Base-by-base conservation (phyloP, 2,329 filamentous ascomycete genomes). In the Fusarium sp. region DNA sequence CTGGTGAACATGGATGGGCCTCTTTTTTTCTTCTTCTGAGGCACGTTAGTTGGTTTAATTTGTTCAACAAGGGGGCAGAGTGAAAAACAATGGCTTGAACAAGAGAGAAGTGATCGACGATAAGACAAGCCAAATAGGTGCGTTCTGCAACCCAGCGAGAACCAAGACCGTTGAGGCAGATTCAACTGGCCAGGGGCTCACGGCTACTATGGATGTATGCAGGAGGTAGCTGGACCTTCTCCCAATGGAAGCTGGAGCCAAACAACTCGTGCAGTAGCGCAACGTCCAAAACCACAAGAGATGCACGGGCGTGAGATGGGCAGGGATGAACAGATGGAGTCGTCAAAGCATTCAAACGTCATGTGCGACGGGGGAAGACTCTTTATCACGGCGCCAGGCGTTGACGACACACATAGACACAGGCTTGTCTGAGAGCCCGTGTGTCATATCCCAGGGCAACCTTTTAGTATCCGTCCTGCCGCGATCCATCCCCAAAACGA, bases 401-500 rank as follows among this genome's bases (percentile, higher is more conserved):
- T 62, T 29, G 29, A 66, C 62, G 38, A 31, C 27, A 13, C 35
- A 35, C 25, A 27, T 8, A n/a, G 25, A 29, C 47, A 18, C 16
- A 27, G 18, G 27, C 47, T 52, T 29, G 62, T 33, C 50, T 64
- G 29, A 47, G 33, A 54, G 60, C 31, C 22, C 60, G 59, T 67
- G 68, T 67, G 40, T 45, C 70, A 77, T 78, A 72, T 79, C 73
- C 68, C 74, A 27, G 68, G 74, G 75, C 77, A 79, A 79, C 77
- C 65, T 70, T 35, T 35, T 35, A 36, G 35, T 25, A 63, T 6
- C 54, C 20, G n/a, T 25, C 52, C 5, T 62, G 60, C 65, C 60
- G 68, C 62, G 54, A 67, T 65, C 31, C 40, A 22, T 45, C 40
- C 40, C 62, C 63, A 58, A 63, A 33, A 61, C 63, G 68, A 50